Evolutionary conservation across 1,139 yeast genomes (phyloP), one percentile per base, ranked within the genome.

Genomic region (Nadsonia starkeyi-henricii): DNA sequence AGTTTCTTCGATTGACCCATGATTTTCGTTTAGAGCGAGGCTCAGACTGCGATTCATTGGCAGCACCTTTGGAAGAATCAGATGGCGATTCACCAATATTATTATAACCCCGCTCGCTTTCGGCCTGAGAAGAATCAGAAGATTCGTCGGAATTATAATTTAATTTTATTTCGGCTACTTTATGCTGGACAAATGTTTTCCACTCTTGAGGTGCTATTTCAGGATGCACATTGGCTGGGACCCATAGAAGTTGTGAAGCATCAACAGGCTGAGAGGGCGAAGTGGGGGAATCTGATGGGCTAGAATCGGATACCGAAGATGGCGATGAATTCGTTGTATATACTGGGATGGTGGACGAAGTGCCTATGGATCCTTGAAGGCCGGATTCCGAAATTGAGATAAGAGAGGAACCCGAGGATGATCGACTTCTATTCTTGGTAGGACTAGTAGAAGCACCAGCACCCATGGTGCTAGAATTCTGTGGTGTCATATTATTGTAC

Each of bases 141-240:
- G 51, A 50, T 21, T 47, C 47, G 30, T 48, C 36, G 20, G 37
- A n/a, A 17, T 13, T 13, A 19, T 20, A 20, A 13, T 13, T 26
- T 17, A 23, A 41, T 33, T 43, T 43, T 53, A 86, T 73, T 59
- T 83, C 94, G 53, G 84, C 82, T 19, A 88, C 80, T 21, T 91
- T 83, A 47, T 78, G 74, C 58, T 83, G 84, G 41, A 91, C 85
- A 65, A 86, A 88, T 53, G 79, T 76, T 56, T 82, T 76, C 73
- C 88, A 91, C 57, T 85, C 86, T 57, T 85, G 94, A 1, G 97
- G 97, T 39, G 94, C 89, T 18, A 91, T 77, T 59, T 84, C 91
- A 1, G 98, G 97, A 62, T 91, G 98, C 45, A 86, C 74, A 54
- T 79, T 80, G 1, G 97, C 97, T 0, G 97, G 96, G 1, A 91